Conservation (phyloP, 2,329 filamentous ascomycete species). For the Colletotrichum tamarilloi region DNA sequence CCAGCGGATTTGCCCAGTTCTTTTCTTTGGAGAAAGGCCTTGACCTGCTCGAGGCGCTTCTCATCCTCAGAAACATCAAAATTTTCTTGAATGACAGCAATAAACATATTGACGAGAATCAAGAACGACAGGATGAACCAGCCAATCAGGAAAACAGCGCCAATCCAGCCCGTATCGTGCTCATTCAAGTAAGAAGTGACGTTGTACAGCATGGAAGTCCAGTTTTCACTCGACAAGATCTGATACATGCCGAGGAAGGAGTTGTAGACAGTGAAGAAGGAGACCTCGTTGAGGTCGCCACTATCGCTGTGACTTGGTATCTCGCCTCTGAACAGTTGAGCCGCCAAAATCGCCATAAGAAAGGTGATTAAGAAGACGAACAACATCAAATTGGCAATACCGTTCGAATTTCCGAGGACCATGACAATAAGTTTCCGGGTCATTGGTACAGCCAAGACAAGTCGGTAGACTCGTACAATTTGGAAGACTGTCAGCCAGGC, state of each 20-base stretch:
- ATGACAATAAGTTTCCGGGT: slow-evolving; percentile 88
- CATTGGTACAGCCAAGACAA: slow-evolving; percentile 89
- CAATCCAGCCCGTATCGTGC: slow-evolving; percentile 88
- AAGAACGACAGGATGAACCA: slow-evolving; percentile 98
- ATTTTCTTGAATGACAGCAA: slow-evolving; percentile 99
- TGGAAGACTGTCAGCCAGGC: slow-evolving; percentile 94
- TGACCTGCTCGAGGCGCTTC: slow-evolving; percentile 95
- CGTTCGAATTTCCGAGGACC: slow-evolving; percentile 89
- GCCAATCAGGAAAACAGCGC: slow-evolving; percentile 87
- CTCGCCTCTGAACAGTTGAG: slow-evolving; percentile 91
- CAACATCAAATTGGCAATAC: slow-evolving; percentile 93
- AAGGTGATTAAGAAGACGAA: slow-evolving; percentile 98
- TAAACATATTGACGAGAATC: slow-evolving; percentile 99
- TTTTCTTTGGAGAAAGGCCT: slow-evolving; percentile 91
- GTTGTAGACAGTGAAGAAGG: slow-evolving; percentile 93
- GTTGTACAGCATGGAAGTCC: slow-evolving; percentile 88
- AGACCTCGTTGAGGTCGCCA: slow-evolving; percentile 75
- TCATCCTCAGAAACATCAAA: slow-evolving; percentile 99
- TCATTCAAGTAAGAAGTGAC: slow-evolving; percentile 76
- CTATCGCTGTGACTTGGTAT: slow-evolving; percentile 72
- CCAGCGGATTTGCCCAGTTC: slow-evolving; percentile 79
- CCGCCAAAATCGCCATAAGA: slow-evolving; percentile 90
- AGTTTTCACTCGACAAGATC: slow-evolving; percentile 94
- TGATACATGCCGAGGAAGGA: slow-evolving; percentile 98
- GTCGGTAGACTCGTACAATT: slow-evolving; percentile 89